Percentiles rank a stretch among this genome's conserved stretches.
phyloP scores from a whole-genome alignment of 2,329 filamentous ascomycete genomes.

The Cyphellophora europaea region DNA sequence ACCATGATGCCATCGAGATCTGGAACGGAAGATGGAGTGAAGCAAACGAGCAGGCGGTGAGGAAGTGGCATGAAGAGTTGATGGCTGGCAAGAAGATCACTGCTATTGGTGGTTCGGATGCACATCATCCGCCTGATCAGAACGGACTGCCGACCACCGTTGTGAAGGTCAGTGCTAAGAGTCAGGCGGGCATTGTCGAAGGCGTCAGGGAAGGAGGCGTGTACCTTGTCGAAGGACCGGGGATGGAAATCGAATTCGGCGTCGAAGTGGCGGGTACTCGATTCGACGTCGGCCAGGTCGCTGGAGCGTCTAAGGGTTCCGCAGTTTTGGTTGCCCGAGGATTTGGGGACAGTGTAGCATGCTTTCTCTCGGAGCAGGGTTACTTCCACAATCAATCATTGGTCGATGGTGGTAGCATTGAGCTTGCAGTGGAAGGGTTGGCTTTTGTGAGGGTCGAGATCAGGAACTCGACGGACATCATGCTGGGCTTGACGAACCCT shows the following conservation, averaged over 20 bases:
- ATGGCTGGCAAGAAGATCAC: slow-evolving; percentile 10
- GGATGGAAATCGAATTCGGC: slow-evolving; percentile 12
- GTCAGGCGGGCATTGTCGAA: slow-evolving; percentile 14
- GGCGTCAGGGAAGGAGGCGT: slow-evolving; percentile 11
- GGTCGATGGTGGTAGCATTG: slow-evolving; percentile 5
- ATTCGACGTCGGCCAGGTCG: neutral
- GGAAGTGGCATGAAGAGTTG: slow-evolving; percentile 16
- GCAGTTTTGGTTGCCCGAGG: slow-evolving; percentile 5
- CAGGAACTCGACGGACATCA: slow-evolving; percentile 8
- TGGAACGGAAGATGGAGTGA: slow-evolving; percentile 14
- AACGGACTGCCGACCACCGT: slow-evolving; percentile 17
- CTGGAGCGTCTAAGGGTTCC: neutral
- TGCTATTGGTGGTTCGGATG: slow-evolving; percentile 17
- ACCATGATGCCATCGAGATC: slow-evolving; percentile 17
- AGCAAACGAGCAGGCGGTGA: slow-evolving; percentile 11
- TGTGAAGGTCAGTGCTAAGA: slow-evolving; percentile 10
- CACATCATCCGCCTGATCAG: slow-evolving; percentile 11
- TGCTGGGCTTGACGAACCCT: slow-evolving; percentile 15
- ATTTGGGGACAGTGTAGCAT: slow-evolving; percentile 7
- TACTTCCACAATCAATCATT: slow-evolving; percentile 11
- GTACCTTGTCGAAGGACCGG: slow-evolving; percentile 14
- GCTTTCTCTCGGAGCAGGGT: slow-evolving; percentile 13
- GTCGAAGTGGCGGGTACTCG: slow-evolving; percentile 8
- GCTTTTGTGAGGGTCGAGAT: slow-evolving; percentile 15
- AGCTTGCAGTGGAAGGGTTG: slow-evolving; percentile 1